Base-by-base conservation (phyloP, 148 eudicot genomes). In the Vaccinium darrowii region DNA sequence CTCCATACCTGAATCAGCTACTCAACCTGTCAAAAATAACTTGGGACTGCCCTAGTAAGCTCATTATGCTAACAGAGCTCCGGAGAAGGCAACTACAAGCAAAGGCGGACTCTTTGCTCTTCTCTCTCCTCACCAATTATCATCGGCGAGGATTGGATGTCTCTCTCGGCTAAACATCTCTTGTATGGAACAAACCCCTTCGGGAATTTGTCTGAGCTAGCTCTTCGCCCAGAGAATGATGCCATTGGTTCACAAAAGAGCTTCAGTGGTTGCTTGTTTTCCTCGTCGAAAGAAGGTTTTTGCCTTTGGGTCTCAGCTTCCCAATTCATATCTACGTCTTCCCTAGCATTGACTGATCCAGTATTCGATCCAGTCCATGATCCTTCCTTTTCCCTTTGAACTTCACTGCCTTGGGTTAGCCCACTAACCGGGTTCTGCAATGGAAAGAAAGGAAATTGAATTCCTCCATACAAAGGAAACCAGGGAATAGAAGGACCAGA, bases 131-230 rank as follows among this genome's bases (percentile, higher is more conserved):
- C 89, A 8, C 72, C 83, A 27, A 69, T 82, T 14, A 73, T 69
- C 67, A 81, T 67, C 8, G 80, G 69, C 10, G 92, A 88, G 1
- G 87, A 88, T 54, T 81, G 85, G 57, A 50, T 65, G 25, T 86
- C 89, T 71, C 92, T 89, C 86, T 90, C 92, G 0, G 91, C 90
- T 69, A 85, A 81, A 58, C 93, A 92, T 89, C 99, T 93, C 86
- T 97, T 95, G 60, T 97, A 97, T 9, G 99, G 99, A 10, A 94
- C 94, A 83, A 97, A 97, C 12, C 98, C 99, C 86, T 86, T 92
- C 27, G 74, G 53, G 25, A 63, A 79, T 19, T 86, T 86, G 49
- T 71, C 84, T 9, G 81, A 21, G 21, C 81, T 81, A 47, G 67
- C 39, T 76, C 86, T 88, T 73, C 79, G 84, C 82, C 80, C 88